These are phyloP conservation scores for Rhizopogon hawkerae DNA, from an alignment of 1,284 basidiomycete genomes.

Conservation along the genomic window DNA sequence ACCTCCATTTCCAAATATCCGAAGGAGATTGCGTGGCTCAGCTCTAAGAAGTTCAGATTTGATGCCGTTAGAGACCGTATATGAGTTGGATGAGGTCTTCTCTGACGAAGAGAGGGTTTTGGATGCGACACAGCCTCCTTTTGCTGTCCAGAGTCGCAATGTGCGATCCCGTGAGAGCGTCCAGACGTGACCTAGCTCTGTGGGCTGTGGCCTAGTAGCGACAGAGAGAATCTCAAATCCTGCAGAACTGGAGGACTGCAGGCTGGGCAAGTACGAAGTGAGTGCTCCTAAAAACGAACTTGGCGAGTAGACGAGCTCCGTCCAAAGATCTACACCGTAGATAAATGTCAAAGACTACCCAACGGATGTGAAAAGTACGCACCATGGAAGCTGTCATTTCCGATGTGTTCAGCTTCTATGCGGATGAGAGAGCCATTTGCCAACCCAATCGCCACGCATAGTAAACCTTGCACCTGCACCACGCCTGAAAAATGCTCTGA, in stretches of 20 bases:
- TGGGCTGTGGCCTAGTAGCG: slow-evolving; percentile 61
- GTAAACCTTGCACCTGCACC: slow-evolving; percentile 64
- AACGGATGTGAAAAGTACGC: slow-evolving; percentile 18
- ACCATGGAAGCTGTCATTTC: slow-evolving; percentile 49
- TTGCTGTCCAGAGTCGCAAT: slow-evolving; percentile 73
- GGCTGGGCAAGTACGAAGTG: slow-evolving; percentile 55
- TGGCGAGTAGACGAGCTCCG: slow-evolving; percentile 54
- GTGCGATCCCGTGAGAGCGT: slow-evolving; percentile 84
- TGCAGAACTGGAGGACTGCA: slow-evolving; percentile 37
- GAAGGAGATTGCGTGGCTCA: slow-evolving; percentile 52
- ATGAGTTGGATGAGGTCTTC: slow-evolving; percentile 12
- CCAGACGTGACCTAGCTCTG: slow-evolving; percentile 67
- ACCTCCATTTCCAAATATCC: slow-evolving; percentile 39
- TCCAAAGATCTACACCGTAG: slow-evolving; percentile 51
- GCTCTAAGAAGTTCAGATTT: slow-evolving; percentile 46
- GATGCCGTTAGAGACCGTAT: slow-evolving; percentile 20
- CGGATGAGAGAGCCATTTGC: slow-evolving; percentile 66
- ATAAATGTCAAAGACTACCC: neutral
- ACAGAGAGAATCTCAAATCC: slow-evolving; percentile 58
- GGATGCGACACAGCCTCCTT: slow-evolving; percentile 59
- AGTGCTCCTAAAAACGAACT: slow-evolving; percentile 55
- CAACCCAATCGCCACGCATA: slow-evolving; percentile 60
- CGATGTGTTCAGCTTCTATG: slow-evolving; percentile 53
- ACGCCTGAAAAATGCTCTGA: slow-evolving; percentile 38
- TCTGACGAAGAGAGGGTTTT: slow-evolving; percentile 36